Percentiles rank a stretch among this genome's conserved stretches.
Conservation (phyloP, 305 asterid species). For the Fraxinus greggii region DNA sequence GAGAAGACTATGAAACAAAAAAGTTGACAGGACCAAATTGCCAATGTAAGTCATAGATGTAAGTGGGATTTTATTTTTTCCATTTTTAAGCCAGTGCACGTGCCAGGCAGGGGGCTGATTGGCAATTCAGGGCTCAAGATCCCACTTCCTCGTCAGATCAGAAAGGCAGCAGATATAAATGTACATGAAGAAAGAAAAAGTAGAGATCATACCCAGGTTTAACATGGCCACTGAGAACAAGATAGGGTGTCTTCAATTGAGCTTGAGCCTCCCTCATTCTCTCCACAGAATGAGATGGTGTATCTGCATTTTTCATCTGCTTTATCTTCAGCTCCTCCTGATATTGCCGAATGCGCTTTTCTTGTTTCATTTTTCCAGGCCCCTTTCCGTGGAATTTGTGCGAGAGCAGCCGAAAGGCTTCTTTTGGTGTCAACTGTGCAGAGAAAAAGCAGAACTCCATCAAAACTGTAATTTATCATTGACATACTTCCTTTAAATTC, state of each 20-base stretch:
- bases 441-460: conserved; percentile 14
- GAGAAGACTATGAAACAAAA: neutral
- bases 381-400: conserved; percentile 96
- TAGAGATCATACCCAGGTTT: conserved; percentile 71
- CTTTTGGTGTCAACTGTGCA: conserved; percentile 84
- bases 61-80: neutral
- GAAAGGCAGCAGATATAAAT: conserved; percentile 8
- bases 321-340: conserved; percentile 86
- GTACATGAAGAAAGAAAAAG: conserved; percentile 8
- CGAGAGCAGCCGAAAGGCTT: conserved; percentile 79
- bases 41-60: neutral
- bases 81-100: neutral
- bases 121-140: conserved; percentile 1
- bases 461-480: conserved; percentile 3
- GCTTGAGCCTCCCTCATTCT: conserved; percentile 94
- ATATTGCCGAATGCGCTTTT: conserved; percentile 87
- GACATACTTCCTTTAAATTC: neutral
- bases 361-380: conserved; percentile 93
- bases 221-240: conserved; percentile 76
- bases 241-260: conserved; percentile 65
- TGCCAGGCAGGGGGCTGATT: neutral
- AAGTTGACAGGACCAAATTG: neutral
- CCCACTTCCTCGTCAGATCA: conserved; percentile 8
- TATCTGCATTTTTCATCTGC: conserved; percentile 90
- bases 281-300: conserved; percentile 85